Percentiles rank a stretch among this genome's conserved stretches.
Conservation (phyloP, 1,284 basidiomycete genomes). For the Cutaneotrichosporon cutaneum region DNA sequence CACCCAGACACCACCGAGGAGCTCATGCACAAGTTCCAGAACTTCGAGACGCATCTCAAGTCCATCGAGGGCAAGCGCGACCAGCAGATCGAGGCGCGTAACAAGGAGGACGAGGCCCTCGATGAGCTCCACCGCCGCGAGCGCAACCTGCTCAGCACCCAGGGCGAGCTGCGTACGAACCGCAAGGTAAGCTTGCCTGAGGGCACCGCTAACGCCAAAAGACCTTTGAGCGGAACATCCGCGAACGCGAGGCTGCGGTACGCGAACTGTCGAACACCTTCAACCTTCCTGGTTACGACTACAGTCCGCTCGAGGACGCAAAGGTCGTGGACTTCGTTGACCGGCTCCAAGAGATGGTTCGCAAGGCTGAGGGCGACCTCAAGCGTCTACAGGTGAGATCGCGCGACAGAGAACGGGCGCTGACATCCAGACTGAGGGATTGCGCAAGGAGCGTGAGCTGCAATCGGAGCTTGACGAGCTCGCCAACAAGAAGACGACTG, state of each 20-base stretch:
- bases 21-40: conserved; percentile 64
- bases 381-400: conserved; percentile 33
- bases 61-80: conserved; percentile 38
- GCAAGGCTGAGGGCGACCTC: conserved; percentile 42
- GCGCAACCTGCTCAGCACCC: conserved; percentile 36
- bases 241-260: conserved; percentile 71
- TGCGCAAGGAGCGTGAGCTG: conserved; percentile 42
- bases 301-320: conserved; percentile 42
- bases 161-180: conserved; percentile 44
- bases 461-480: conserved; percentile 45
- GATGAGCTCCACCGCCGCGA: conserved; percentile 40
- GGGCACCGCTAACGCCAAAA: conserved; percentile 45
- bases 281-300: conserved; percentile 70
- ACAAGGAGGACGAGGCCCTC: conserved; percentile 42
- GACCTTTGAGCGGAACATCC: conserved; percentile 72
- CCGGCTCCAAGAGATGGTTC: conserved; percentile 39
- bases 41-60: conserved; percentile 62
- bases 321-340: conserved; percentile 45
- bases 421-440: conserved; percentile 27
- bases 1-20: conserved; percentile 74
- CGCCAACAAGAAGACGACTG: conserved; percentile 34
- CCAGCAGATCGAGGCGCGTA: conserved; percentile 37
- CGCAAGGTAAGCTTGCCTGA: conserved; percentile 35
- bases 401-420: conserved; percentile 14
- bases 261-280: conserved; percentile 67